Conservation (phyloP, 1,284 basidiomycete species). For the Mixia osmundae region DNA sequence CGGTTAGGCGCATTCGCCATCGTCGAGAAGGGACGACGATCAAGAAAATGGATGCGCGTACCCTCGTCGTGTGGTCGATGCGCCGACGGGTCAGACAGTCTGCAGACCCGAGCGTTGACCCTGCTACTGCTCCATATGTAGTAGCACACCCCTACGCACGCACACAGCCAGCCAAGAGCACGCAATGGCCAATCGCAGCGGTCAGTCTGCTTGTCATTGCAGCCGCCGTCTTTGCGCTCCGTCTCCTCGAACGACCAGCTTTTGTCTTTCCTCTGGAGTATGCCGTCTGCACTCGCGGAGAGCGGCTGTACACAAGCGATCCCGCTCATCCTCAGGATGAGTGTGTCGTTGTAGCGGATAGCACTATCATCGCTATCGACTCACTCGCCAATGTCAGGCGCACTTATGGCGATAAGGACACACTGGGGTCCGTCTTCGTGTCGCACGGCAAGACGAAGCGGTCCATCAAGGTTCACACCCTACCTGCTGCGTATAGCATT, state of each 20-base stretch:
- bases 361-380: too few species aligned
- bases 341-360: slow-evolving; percentile 9
- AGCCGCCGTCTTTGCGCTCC: too few species aligned
- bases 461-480: slow-evolving; percentile 9
- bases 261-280: slow-evolving; percentile 4
- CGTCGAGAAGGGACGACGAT: too few species aligned
- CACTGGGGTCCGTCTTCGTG: slow-evolving; percentile 2
- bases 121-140: not conserved
- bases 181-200: not conserved
- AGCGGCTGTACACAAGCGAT: slow-evolving; percentile 3
- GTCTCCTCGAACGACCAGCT: too few species aligned
- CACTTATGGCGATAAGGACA: slow-evolving; percentile 11
- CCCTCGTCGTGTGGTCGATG: too few species aligned
- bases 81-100: too few species aligned
- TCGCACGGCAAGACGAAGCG: slow-evolving; percentile 1
- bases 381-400: too few species aligned
- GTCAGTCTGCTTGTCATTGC: too few species aligned
- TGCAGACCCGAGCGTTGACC: too few species aligned
- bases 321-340: slow-evolving; percentile 3
- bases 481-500: not conserved
- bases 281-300: slow-evolving; percentile 7
- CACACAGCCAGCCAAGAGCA: not conserved
- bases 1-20: too few species aligned
- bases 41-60: too few species aligned
- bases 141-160: not conserved